Base-by-base conservation (phyloP, 2,329 filamentous ascomycete genomes). In the Cercospora beticola region DNA sequence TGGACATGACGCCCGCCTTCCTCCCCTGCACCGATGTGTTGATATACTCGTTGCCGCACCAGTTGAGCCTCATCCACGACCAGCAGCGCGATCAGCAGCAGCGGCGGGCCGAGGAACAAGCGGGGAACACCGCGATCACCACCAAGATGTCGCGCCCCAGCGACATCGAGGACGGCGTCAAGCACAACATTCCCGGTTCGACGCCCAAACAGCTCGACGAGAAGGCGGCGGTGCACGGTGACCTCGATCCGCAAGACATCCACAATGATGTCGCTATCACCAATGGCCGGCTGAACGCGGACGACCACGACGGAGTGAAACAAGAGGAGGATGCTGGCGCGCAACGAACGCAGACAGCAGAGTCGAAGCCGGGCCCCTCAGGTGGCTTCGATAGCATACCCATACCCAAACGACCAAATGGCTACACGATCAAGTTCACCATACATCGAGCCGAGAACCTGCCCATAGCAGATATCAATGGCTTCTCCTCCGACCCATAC, bases 301-400 rank as follows among this genome's bases (percentile, higher is more conserved):
- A 57, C 14, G 49, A 57, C 28, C 31, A 43, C 43, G 14, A 63
- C 5, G 26, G 26, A 16, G 40, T 57, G 30, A 68, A 69, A 61
- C 67, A 71, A 60, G 68, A 73, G 31, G 31, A 64, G 31, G 66
- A 63, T 23, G 64, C 59, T 18, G 23, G 63, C 52, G 62, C 58
- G 10, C 64, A 65, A 26, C 54, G 65, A 12, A 49, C 57, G 30
- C 60, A 69, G 46, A 54, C 59, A 2, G 64, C 69, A 56, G 64
- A 72, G 14, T 67, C 68, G 43, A 72, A 74, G 54, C 62, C 69
- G 18, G 65, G 66, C 6, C 92, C 92, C 0, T 86, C 90, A 0
- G 93, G 93, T 31, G 93, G 93, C 36, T 95, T 88, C 78, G 93
- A 97, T 79, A 79, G 83, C 40, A 97, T 92, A 0, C 92, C 93